phyloP scores from a whole-genome alignment of 441 rosid genomes.

The Sinapis alba region DNA sequence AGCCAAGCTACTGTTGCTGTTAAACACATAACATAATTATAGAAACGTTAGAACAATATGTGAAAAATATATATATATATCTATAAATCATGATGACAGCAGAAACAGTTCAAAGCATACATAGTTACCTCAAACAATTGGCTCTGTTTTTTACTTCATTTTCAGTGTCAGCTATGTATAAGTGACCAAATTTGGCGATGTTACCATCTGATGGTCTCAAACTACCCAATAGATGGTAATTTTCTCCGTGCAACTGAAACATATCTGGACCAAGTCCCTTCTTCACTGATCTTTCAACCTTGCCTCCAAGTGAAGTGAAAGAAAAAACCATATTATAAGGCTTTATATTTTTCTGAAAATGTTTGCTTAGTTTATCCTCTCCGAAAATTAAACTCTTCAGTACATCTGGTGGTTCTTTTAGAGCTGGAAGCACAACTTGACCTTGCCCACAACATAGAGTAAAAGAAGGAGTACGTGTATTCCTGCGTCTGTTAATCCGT shows the following conservation, averaged over 20 bases:
- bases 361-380: not conserved
- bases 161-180: too few species aligned
- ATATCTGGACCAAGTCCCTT: not conserved
- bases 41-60: too few species aligned
- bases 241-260: not conserved
- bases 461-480: not conserved
- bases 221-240: too few species aligned
- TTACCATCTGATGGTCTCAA: too few species aligned
- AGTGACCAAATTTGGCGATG: too few species aligned
- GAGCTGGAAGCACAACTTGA: not conserved
- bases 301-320: not conserved
- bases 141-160: too few species aligned
- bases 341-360: not conserved
- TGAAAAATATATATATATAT: too few species aligned
- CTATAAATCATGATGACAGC: too few species aligned
- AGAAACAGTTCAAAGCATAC: too few species aligned
- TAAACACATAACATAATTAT: too few species aligned
- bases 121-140: too few species aligned
- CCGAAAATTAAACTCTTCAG: not conserved
- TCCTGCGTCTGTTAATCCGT: not conserved
- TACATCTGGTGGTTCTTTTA: not conserved
- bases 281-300: not conserved
- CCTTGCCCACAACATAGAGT: not conserved
- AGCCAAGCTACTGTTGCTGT: too few species aligned
- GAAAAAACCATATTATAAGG: not conserved